phyloP scores from a whole-genome alignment of 2,329 filamentous ascomycete species.

The Ophiostoma tasmaniense region DNA sequence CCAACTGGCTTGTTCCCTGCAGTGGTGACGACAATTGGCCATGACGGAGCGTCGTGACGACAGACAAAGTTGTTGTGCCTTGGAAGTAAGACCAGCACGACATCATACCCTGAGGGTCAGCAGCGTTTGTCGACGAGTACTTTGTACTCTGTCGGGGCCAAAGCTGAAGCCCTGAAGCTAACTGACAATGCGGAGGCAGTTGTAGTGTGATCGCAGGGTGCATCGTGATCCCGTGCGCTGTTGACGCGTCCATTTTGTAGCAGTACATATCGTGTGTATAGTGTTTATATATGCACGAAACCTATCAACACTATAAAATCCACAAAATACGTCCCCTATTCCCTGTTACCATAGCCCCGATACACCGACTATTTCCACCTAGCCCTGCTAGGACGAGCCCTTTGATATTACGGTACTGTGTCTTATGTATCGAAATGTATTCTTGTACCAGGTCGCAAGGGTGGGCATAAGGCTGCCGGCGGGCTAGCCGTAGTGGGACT shows the following conservation, averaged over 20 bases:
- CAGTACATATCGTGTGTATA: not conserved
- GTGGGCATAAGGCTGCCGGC: not conserved
- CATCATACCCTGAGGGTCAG: not conserved
- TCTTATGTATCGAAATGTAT: not conserved
- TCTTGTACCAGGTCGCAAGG: not conserved
- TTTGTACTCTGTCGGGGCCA: not conserved
- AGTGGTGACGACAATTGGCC: not conserved
- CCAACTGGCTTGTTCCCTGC: not conserved
- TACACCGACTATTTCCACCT: not conserved
- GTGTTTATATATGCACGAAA: rapidly evolving
- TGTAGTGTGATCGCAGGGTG: not conserved
- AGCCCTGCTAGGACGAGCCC: not conserved
- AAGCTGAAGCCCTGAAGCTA: not conserved
- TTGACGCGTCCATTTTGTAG: not conserved
- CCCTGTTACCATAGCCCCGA: not conserved
- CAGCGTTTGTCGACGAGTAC: not conserved
- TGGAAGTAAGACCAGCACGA: not conserved
- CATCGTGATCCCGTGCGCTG: constrained; percentile 1
- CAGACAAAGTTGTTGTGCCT: not conserved
- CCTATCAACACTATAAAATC: not conserved
- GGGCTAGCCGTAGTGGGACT: not conserved
- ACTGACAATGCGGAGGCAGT: not conserved
- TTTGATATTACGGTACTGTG: not conserved
- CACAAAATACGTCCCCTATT: not conserved
- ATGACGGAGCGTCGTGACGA: not conserved